Percentiles rank a stretch among this genome's conserved stretches.
These are phyloP conservation scores for Medicago lupulina DNA, from an alignment of 306 rosid genomes.

Conservation along the genomic window DNA sequence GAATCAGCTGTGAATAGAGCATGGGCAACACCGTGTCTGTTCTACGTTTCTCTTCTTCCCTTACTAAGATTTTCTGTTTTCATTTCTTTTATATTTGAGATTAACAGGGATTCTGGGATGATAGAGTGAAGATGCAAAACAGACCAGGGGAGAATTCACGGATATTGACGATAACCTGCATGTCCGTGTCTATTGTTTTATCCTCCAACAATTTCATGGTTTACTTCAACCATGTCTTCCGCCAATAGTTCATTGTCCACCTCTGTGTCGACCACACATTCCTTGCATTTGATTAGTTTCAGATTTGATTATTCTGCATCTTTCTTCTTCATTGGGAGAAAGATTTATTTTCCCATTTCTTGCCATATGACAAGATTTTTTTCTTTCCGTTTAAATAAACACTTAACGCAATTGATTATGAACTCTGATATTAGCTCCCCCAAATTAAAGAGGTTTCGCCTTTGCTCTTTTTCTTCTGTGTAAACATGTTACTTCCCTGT, in stretches of 20 bases:
- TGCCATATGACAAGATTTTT: slow-evolving; percentile 1
- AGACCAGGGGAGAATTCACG: background rate
- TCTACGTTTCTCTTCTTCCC: background rate
- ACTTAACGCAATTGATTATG: slow-evolving; percentile 3
- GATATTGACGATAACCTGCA: no score
- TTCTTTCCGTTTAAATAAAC: slow-evolving; percentile 10
- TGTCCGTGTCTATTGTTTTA: background rate
- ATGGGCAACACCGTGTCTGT: background rate
- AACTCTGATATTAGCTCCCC: background rate
- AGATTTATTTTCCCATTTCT: slow-evolving; percentile 16
- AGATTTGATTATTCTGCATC: slow-evolving; percentile 21
- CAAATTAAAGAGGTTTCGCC: background rate
- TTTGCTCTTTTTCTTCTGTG: background rate
- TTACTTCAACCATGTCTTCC: background rate
- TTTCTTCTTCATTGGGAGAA: slow-evolving; percentile 18
- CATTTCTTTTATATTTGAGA: background rate
- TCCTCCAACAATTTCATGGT: background rate
- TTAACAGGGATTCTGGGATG: background rate
- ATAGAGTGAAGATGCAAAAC: background rate
- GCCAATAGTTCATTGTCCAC: background rate
- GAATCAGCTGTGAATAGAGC: background rate
- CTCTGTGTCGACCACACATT: background rate
- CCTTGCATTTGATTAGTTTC: slow-evolving; percentile 32
- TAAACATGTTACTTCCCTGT: background rate
- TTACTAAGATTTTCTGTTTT: background rate